Evolutionary conservation across 23 red algal genomes (phyloP).

Genomic region (Gracilariopsis chorda): DNA sequence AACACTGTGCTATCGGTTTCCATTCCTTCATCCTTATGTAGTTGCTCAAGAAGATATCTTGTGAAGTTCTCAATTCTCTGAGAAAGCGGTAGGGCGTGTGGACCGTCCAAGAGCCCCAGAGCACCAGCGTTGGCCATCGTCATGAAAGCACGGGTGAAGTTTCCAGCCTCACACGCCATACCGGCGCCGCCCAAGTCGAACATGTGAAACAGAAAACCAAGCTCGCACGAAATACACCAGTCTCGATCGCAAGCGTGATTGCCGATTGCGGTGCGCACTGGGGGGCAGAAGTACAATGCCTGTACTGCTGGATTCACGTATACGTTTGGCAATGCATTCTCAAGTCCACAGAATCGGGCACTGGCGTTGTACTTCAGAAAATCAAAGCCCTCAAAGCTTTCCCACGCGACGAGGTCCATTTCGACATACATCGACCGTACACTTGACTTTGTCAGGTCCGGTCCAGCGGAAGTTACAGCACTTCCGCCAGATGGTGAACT

Average conservation of each 20-base stretch:
- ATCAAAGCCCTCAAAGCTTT: conserved; percentile 91
- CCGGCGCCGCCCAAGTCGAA: conserved; percentile 80
- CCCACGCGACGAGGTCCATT: conserved; percentile 77
- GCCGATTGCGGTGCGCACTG: conserved; percentile 76
- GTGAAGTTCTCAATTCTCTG: conserved; percentile 83
- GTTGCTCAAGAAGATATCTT: conserved; percentile 90
- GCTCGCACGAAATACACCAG: conserved; percentile 84
- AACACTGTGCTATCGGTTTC: conserved; percentile 23
- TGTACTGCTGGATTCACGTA: conserved; percentile 95
- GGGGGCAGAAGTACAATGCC: conserved; percentile 73
- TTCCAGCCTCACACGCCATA: conserved; percentile 81
- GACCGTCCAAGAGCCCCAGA: conserved; percentile 83
- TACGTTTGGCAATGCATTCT: conserved; percentile 89
- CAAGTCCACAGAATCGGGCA: conserved; percentile 75
- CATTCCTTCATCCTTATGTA: conserved; percentile 61
- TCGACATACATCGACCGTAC: conserved; percentile 50
- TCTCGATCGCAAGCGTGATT: conserved; percentile 69
- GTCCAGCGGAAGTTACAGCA: neutral
- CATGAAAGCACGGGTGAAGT: conserved; percentile 88
- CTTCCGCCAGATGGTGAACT: neutral
- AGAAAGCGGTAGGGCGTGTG: conserved; percentile 43
- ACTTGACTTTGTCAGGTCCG: conserved; percentile 35
- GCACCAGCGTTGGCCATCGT: conserved; percentile 80
- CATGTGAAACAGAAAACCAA: conserved; percentile 91
- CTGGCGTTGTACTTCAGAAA: conserved; percentile 84